Base-by-base conservation (phyloP, 2,329 filamentous ascomycete genomes). In the Boeremia lycopersici region DNA sequence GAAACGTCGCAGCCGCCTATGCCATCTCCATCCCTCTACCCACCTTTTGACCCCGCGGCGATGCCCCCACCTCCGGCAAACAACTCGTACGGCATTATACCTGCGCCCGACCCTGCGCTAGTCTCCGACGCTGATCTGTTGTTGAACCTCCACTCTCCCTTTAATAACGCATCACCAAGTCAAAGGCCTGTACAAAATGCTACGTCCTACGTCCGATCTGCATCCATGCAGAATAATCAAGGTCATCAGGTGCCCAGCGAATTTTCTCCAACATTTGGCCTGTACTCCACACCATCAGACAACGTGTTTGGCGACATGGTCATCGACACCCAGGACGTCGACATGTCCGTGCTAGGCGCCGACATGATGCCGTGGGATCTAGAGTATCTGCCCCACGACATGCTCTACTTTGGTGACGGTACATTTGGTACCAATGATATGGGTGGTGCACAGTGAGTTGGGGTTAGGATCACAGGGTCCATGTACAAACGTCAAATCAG, bases 291-390 rank as follows among this genome's bases (percentile, higher is more conserved):
- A 2, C 63, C 66, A 2, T 62, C 65, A 6, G 64, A 73, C 19
- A 63, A 63, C 6, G 62, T 72, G 1, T 73, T 80, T 41, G 76
- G 76, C 4, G 76, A 80, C 53, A 88, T 92, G 75, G 86, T 89
- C 57, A 90, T 93, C 61, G 86, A 91, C 69, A 88, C 85, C 56
- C 89, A 90, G 59, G 89, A 93, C 60, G 85, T 93, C 30, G 89
- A 93, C 60, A 88, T 93, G 79, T 85, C 83, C 23, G 78, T 84
- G 4, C 75, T 92, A 15, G 86, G 85, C 1, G 83, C 86, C 13
- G 88, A 90, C 38, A 84, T 90, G 74, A 85, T 89, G 80, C 85
- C 87, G 0, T 93, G 89, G 88, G 77, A 73, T 51, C 47, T 92
- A 10, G 89, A 91, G 64, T 90, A 89, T 56, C 76, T 91, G 6